Percentiles rank a stretch among this genome's conserved stretches.
These are phyloP conservation scores for Raphanus hybrid DNA, from an alignment of 441 rosid genomes.

Conservation along the genomic window DNA sequence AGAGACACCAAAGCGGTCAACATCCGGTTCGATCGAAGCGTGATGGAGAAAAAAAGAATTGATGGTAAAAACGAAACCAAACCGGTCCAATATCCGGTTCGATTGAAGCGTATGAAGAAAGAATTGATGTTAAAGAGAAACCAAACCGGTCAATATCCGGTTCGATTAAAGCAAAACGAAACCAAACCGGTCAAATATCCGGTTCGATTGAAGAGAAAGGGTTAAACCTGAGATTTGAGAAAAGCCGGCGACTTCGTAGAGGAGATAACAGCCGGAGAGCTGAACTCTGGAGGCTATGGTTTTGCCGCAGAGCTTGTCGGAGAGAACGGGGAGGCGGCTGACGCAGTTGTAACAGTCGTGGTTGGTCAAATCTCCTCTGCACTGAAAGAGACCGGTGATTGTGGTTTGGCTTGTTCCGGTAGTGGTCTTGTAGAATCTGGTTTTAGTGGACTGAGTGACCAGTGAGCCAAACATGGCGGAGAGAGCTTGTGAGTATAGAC, in stretches of 20 bases:
- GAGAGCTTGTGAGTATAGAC: slow-evolving; percentile 83
- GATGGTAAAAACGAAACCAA: background rate
- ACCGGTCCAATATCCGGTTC: background rate
- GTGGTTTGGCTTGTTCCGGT: slow-evolving; percentile 75
- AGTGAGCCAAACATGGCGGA: slow-evolving; percentile 84
- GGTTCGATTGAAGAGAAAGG: background rate
- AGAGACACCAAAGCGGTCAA: slow-evolving; percentile 1
- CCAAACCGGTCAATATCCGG: background rate
- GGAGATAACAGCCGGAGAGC: slow-evolving; percentile 84
- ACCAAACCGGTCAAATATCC: too few relatives aligned
- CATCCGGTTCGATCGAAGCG: too few relatives aligned
- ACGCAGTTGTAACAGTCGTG: slow-evolving; percentile 91
- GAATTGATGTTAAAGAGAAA: background rate
- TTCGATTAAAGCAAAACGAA: background rate
- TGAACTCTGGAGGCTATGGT: slow-evolving; percentile 86
- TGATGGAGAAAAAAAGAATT: background rate
- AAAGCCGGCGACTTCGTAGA: slow-evolving; percentile 87
- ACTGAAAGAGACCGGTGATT: slow-evolving; percentile 90
- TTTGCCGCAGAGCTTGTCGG: slow-evolving; percentile 78
- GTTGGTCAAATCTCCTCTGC: slow-evolving; percentile 84
- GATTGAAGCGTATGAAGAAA: too few relatives aligned
- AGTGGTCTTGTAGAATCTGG: slow-evolving; percentile 84
- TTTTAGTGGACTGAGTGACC: slow-evolving; percentile 80
- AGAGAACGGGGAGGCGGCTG: slow-evolving; percentile 81
- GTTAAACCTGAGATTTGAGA: slow-evolving; percentile 64